Evolutionary conservation across 768 basidiomycete species (phyloP).

Genomic region (Mycena sanguinolenta): DNA sequence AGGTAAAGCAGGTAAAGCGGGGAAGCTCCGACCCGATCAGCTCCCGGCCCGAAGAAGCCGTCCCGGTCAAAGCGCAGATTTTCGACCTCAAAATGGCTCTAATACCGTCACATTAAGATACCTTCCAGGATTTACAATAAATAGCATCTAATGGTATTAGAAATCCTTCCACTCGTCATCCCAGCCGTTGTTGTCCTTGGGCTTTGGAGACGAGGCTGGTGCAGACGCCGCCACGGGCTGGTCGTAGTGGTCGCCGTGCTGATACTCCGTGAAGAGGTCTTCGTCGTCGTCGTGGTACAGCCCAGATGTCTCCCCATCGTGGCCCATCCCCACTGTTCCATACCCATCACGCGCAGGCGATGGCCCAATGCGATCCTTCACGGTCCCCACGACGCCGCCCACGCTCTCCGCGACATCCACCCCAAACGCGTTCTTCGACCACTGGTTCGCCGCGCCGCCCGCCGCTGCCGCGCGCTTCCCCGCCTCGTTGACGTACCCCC

Average conservation of each 20-base stretch:
- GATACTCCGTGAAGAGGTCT: constrained; percentile 71
- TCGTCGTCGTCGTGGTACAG: constrained; percentile 80
- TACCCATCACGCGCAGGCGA: constrained; percentile 69
- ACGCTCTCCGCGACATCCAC: constrained; percentile 89
- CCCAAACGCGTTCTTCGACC: constrained; percentile 83
- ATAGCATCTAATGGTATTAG: constrained; percentile 42
- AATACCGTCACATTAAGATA: neutral
- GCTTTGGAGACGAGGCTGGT: constrained; percentile 46
- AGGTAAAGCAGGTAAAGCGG: constrained; percentile 1
- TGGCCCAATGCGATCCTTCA: constrained; percentile 68
- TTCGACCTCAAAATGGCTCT: constrained; percentile 1
- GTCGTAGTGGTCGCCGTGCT: constrained; percentile 44
- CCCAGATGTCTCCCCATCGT: constrained; percentile 69
- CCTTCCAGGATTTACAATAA: constrained; percentile 19
- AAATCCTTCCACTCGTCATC: constrained; percentile 87
- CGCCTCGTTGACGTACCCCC: constrained; percentile 79
- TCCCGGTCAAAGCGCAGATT: constrained; percentile 11
- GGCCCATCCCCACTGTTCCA: constrained; percentile 58
- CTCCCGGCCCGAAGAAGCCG: constrained; percentile 6
- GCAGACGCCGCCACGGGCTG: constrained; percentile 31
- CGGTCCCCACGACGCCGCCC: constrained; percentile 75
- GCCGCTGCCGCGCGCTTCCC: constrained; percentile 72
- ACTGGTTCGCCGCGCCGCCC: constrained; percentile 78
- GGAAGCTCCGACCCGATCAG: constrained; percentile 31
- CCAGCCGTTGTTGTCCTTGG: constrained; percentile 60